These are phyloP conservation scores for Colletotrichum tanaceti DNA, from an alignment of 2,329 filamentous ascomycete species.

Conservation along the genomic window DNA sequence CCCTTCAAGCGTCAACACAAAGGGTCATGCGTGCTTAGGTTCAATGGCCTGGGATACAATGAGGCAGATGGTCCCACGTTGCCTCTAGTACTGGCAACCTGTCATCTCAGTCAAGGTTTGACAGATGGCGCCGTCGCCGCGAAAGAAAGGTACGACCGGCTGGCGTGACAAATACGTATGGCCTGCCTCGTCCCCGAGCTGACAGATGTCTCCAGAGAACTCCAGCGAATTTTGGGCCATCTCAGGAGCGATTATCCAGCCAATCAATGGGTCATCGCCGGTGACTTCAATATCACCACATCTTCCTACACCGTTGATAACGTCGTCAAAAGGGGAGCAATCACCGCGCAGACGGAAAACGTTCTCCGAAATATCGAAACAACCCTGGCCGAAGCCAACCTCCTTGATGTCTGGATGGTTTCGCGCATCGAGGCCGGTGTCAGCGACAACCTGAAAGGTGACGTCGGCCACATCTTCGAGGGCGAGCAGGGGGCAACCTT, in stretches of 20 bases:
- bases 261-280: conserved; percentile 67
- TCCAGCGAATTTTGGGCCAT: conserved; percentile 62
- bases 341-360: conserved; percentile 61
- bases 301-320: conserved; percentile 66
- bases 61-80: conserved; percentile 44
- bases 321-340: conserved; percentile 62
- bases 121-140: conserved; percentile 67
- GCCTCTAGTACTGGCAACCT: conserved; percentile 63
- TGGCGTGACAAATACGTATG: neutral
- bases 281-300: conserved; percentile 74
- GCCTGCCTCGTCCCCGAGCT: neutral
- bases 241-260: conserved; percentile 54
- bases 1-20: conserved; percentile 68
- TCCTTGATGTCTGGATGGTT: conserved; percentile 65
- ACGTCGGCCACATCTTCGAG: conserved; percentile 56
- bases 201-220: conserved; percentile 53
- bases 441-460: conserved; percentile 47
- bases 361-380: conserved; percentile 60
- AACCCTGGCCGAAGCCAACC: conserved; percentile 56
- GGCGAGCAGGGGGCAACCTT: conserved; percentile 75
- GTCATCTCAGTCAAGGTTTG: conserved; percentile 72
- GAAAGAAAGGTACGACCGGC: conserved; percentile 55
- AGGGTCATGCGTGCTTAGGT: conserved; percentile 50
- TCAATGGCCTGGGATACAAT: conserved; percentile 47
- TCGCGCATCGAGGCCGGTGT: conserved; percentile 58